Base-by-base conservation (phyloP, 306 rosid genomes). In the Cicer yamashitae region DNA sequence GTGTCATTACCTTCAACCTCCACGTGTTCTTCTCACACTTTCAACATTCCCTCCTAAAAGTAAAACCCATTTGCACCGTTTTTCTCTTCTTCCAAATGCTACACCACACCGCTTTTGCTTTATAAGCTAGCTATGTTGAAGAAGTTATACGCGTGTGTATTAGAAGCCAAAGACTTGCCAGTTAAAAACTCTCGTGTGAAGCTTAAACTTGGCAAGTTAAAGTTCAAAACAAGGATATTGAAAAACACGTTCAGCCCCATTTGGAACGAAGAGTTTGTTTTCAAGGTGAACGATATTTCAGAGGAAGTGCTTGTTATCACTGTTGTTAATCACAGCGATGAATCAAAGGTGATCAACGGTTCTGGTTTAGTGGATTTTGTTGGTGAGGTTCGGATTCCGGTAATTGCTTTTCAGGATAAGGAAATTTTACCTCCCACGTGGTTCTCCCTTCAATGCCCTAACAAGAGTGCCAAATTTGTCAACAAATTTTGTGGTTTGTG, bases 241-340 rank as follows among this genome's bases (percentile, higher is more conserved):
- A 87, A 74, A 44, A 84, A 84, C 64, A 76, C 86, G 30, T 46
- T 10, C 22, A 68, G 62, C 66, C 94, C 92, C 6, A 80, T 80
- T 78, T 94, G 96, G 98, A 86, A 87, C 50, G 87, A 91, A 12
- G 98, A 90, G 84, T 94, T 91, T 73, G 77, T 82, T 68, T 94
- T 94, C 74, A 76, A 63, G 54, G 89, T 88, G 13, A 81, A 68
- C 74, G 89, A 85, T 77, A 86, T 78, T 54, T 46, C 66, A 7
- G 71, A 79, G 38, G 87, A 86, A 7, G 96, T 90, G 76, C 88
- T 91, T 50, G 3, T 85, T 73, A 81, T 86, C 12, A 85, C 88
- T 69, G 84, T 86, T 65, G 76, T 67, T 60, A 83, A 40, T 41
- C 83, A 67, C 2, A 64, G 47, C 56, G 84, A 83, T 53, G 87